Conservation (phyloP, 2,329 filamentous ascomycete genomes). For the Nigrospora osmanthi region DNA sequence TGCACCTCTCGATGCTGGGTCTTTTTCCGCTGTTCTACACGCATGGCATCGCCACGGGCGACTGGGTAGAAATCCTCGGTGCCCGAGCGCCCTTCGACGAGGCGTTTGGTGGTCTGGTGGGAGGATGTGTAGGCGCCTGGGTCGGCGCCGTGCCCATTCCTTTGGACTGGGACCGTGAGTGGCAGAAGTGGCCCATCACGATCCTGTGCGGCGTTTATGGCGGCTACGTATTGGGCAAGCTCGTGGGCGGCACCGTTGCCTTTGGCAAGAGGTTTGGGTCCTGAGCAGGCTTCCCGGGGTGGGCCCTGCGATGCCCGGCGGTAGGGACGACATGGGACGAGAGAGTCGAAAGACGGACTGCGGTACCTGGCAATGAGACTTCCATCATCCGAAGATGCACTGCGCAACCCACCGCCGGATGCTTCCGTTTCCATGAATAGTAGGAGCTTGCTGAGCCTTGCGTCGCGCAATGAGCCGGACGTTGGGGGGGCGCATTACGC, state of each 20-base stretch:
- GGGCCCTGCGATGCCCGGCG: no score
- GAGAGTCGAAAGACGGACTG: no score
- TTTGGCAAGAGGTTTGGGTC: slow-evolving; percentile 34
- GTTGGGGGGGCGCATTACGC: no score
- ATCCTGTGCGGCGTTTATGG: slow-evolving; percentile 76
- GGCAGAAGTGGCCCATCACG: slow-evolving; percentile 97
- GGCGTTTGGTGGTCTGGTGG: slow-evolving; percentile 74
- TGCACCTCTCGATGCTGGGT: slow-evolving; percentile 73
- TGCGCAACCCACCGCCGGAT: no score
- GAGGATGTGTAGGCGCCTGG: slow-evolving; percentile 77
- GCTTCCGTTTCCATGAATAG: no score
- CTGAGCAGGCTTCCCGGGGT: no score
- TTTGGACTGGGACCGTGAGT: slow-evolving; percentile 96
- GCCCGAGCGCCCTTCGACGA: slow-evolving; percentile 70
- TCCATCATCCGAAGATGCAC: no score
- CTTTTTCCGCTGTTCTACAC: slow-evolving; percentile 78
- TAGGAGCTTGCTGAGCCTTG: no score
- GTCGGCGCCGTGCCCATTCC: slow-evolving; percentile 91
- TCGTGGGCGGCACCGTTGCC: slow-evolving; percentile 44
- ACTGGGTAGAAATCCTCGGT: slow-evolving; percentile 65
- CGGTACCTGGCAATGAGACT: no score
- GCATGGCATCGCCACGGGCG: slow-evolving; percentile 65
- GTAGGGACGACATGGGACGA: no score
- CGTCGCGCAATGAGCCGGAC: no score
- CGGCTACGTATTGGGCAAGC: slow-evolving; percentile 66